A percentile compares a stretch with the other conserved stretches of the same genome.
These are phyloP conservation scores for Podaxis sp. DNA, from an alignment of 768 basidiomycete species.

Conservation along the genomic window DNA sequence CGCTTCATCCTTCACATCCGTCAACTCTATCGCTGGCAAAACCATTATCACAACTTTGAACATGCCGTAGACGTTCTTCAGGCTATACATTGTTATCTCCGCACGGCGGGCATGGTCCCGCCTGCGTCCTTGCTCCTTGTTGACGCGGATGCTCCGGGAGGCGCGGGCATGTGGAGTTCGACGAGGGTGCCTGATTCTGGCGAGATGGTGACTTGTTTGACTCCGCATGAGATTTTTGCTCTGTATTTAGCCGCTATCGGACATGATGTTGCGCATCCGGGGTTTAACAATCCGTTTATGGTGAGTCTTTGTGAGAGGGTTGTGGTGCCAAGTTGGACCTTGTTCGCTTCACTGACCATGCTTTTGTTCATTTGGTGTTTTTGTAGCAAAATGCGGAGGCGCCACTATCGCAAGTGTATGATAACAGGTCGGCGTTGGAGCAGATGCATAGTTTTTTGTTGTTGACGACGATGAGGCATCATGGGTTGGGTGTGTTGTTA, in stretches of 20 bases:
- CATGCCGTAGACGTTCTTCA: slow-evolving; percentile 97
- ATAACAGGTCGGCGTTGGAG: slow-evolving; percentile 88
- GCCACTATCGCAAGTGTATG: slow-evolving; percentile 85
- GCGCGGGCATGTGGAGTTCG: slow-evolving; percentile 37
- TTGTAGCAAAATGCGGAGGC: slow-evolving; percentile 89
- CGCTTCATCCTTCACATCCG: slow-evolving; percentile 85
- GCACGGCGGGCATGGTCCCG: slow-evolving; percentile 78
- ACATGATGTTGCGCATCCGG: slow-evolving; percentile 97
- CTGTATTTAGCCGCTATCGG: slow-evolving; percentile 92
- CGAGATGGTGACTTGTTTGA: slow-evolving; percentile 44
- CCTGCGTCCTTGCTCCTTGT: slow-evolving; percentile 62
- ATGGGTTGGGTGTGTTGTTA: slow-evolving; percentile 70
- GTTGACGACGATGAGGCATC: slow-evolving; percentile 73
- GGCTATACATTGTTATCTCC: slow-evolving; percentile 84
- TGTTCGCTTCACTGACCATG: background rate
- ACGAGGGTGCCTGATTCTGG: slow-evolving; percentile 36
- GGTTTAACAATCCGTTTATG: slow-evolving; percentile 92
- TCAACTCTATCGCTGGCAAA: slow-evolving; percentile 86
- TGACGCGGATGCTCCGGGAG: slow-evolving; percentile 33
- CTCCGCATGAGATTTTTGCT: slow-evolving; percentile 76
- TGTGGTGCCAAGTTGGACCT: background rate
- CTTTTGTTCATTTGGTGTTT: slow-evolving; percentile 7
- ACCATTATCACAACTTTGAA: slow-evolving; percentile 97
- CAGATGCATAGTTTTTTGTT: slow-evolving; percentile 88
- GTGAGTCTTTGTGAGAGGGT: slow-evolving; percentile 42